phyloP scores from a whole-genome alignment of 2,329 filamentous ascomycete genomes.

The Pezicula neosporulosa region DNA sequence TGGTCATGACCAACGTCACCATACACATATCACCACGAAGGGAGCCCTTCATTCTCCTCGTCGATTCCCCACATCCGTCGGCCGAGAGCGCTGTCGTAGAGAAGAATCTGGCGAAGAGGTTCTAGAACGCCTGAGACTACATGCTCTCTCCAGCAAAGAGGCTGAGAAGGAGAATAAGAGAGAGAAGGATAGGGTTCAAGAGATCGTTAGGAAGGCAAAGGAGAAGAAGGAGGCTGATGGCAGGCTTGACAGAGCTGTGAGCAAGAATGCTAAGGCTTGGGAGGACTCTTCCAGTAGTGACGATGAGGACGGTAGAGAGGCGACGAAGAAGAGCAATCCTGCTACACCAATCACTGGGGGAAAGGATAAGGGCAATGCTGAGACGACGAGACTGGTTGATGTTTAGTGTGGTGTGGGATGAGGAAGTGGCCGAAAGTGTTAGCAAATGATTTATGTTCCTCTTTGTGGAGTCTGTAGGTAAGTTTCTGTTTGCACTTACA shows the following conservation, averaged over 20 bases:
- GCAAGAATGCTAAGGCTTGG: slow-evolving; percentile 17
- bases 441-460: too few species aligned
- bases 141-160: background rate
- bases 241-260: slow-evolving; percentile 14
- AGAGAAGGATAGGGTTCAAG: slow-evolving; percentile 1
- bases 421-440: background rate
- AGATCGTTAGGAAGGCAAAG: slow-evolving; percentile 1
- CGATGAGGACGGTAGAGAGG: background rate
- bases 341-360: background rate
- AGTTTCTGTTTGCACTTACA: too few species aligned
- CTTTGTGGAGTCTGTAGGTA: background rate
- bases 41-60: too few species aligned
- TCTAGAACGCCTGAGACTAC: slow-evolving; percentile 9
- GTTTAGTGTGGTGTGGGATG: slow-evolving; percentile 8
- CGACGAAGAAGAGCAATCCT: slow-evolving; percentile 5
- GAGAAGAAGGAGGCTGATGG: slow-evolving; percentile 3
- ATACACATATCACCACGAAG: too few species aligned
- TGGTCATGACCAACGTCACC: too few species aligned
- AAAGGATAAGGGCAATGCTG: slow-evolving; percentile 1
- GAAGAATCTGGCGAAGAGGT: slow-evolving; percentile 12
- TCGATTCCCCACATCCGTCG: too few species aligned
- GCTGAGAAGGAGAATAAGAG: slow-evolving; percentile 5
- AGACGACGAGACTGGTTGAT: slow-evolving; percentile 20
- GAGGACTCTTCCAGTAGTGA: slow-evolving; percentile 8
- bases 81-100: background rate